These are phyloP conservation scores for Sugiyamaella americana DNA, from an alignment of 805 yeast genomes.

Conservation along the genomic window DNA sequence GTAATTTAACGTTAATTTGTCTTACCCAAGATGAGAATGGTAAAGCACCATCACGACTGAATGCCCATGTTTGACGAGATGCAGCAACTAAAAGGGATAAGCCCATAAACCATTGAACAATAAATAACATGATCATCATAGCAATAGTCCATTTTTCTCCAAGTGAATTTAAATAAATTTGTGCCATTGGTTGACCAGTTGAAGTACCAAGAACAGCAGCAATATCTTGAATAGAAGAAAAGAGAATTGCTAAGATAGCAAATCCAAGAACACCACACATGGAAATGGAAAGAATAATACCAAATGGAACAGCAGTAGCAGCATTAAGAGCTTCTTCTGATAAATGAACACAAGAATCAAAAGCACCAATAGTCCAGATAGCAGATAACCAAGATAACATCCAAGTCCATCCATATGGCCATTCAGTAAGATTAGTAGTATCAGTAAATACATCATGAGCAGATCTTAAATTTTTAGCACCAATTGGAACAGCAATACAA, in stretches of 20 bases:
- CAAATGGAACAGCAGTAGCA: slow-evolving; percentile 56
- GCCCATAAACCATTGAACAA: slow-evolving; percentile 64
- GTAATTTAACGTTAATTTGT: slow-evolving; percentile 47
- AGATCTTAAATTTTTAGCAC: slow-evolving; percentile 36
- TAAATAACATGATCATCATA: slow-evolving; percentile 50
- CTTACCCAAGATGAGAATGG: slow-evolving; percentile 55
- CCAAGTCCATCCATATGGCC: slow-evolving; percentile 58
- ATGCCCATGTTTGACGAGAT: slow-evolving; percentile 69
- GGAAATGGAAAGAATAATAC: slow-evolving; percentile 54
- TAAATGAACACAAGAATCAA: slow-evolving; percentile 68
- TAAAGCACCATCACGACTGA: slow-evolving; percentile 70
- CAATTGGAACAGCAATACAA: slow-evolving; percentile 2
- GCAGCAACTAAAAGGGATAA: slow-evolving; percentile 55
- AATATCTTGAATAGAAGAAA: slow-evolving; percentile 48
- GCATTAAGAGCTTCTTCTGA: slow-evolving; percentile 66
- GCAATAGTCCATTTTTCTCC: slow-evolving; percentile 63
- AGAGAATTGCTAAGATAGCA: slow-evolving; percentile 45
- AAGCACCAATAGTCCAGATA: slow-evolving; percentile 70
- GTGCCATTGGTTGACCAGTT: slow-evolving; percentile 61
- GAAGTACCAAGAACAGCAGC: slow-evolving; percentile 37
- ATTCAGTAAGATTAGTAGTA: slow-evolving; percentile 44
- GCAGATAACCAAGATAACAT: slow-evolving; percentile 55
- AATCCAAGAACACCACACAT: slow-evolving; percentile 57
- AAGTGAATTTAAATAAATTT: slow-evolving; percentile 53
- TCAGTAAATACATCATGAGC: slow-evolving; percentile 52